Evolutionary conservation across 441 rosid species (phyloP).

Genomic region (Erodium chrysanthum): DNA sequence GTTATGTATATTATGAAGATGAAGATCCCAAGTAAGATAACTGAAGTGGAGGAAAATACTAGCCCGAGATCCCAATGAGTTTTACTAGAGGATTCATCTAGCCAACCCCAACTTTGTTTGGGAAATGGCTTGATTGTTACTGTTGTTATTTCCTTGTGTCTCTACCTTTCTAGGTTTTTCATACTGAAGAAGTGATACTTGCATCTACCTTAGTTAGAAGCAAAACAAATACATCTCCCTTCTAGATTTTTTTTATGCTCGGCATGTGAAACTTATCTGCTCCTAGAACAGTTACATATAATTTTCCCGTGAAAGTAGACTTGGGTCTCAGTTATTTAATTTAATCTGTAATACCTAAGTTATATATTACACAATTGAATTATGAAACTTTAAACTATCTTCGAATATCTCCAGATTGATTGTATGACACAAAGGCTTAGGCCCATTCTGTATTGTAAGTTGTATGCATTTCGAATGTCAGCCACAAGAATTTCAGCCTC

Average conservation of each 20-base stretch:
- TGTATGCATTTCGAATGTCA: background rate
- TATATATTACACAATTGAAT: background rate
- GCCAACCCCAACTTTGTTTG: background rate
- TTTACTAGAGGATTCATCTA: background rate
- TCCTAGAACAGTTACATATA: background rate
- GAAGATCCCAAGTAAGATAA: too few relatives aligned
- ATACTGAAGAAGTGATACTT: background rate
- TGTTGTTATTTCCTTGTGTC: background rate
- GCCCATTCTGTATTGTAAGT: background rate
- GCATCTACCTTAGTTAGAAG: background rate
- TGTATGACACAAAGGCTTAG: background rate
- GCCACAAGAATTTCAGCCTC: constrained; percentile 5
- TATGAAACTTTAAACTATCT: background rate
- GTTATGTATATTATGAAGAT: too few relatives aligned
- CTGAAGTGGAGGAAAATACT: background rate
- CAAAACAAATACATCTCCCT: background rate
- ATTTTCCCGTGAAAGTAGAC: background rate
- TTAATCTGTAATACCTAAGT: background rate
- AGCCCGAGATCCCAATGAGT: background rate
- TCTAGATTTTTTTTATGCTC: background rate
- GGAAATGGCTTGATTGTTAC: background rate
- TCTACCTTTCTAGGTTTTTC: constrained; percentile 3
- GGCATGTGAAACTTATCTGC: background rate
- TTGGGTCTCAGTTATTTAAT: background rate
- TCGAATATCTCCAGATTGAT: background rate